Conservation (phyloP, 2,329 filamentous ascomycete genomes). For the Chaetomium sp. region DNA sequence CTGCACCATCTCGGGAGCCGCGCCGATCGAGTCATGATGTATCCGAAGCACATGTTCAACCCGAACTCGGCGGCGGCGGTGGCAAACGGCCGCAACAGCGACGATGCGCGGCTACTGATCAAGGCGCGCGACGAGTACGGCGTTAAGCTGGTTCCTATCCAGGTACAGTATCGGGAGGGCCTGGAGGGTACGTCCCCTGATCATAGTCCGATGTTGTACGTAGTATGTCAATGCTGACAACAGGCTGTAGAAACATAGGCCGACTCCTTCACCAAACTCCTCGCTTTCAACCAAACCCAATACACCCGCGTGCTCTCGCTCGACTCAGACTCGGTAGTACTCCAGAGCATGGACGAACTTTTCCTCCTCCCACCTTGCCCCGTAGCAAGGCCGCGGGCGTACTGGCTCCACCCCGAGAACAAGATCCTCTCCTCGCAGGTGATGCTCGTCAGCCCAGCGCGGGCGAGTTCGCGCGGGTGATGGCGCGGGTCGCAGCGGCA, state of each 20-base stretch:
- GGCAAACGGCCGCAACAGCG: background rate
- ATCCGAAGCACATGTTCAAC: slow-evolving; percentile 15
- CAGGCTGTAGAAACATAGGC: slow-evolving; percentile 50
- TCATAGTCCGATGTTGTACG: background rate
- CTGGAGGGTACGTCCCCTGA: background rate
- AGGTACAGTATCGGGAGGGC: slow-evolving; percentile 13
- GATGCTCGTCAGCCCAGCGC: slow-evolving; percentile 63
- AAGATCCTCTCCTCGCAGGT: slow-evolving; percentile 58
- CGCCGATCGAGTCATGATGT: background rate
- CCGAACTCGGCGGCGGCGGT: background rate
- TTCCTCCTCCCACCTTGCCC: slow-evolving; percentile 65
- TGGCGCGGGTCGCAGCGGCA: slow-evolving; percentile 33
- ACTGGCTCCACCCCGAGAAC: slow-evolving; percentile 63
- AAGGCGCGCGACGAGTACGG: slow-evolving; percentile 28
- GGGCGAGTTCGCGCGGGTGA: slow-evolving; percentile 49
- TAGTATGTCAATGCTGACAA: background rate
- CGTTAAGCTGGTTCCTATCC: slow-evolving; percentile 21
- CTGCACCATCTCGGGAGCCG: background rate
- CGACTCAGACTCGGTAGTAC: slow-evolving; percentile 65
- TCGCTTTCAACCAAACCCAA: slow-evolving; percentile 66
- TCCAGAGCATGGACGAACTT: slow-evolving; percentile 68
- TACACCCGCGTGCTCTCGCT: slow-evolving; percentile 56
- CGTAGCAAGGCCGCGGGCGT: slow-evolving; percentile 70
- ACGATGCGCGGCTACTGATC: slow-evolving; percentile 19
- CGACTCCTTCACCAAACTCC: slow-evolving; percentile 66